phyloP scores from a whole-genome alignment of 1,284 basidiomycete genomes.

The Ustilago cynodontis region DNA sequence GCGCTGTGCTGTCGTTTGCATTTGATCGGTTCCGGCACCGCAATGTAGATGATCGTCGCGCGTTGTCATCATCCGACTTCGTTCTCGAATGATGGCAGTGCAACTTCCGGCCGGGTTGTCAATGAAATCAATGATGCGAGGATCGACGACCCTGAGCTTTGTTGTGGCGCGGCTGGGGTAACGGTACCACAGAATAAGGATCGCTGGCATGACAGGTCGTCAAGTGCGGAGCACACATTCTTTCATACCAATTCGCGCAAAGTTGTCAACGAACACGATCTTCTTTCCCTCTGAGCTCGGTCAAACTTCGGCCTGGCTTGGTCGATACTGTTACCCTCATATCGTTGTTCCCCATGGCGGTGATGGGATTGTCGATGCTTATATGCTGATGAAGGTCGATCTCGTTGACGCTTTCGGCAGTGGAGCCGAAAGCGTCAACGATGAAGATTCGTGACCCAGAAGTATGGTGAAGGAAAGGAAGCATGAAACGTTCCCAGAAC shows the following conservation, averaged over 20 bases:
- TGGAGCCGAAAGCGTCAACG: too few relatives aligned
- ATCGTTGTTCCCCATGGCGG: too few relatives aligned
- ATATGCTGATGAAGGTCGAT: too few relatives aligned
- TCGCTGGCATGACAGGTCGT: not conserved
- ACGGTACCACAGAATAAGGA: not conserved
- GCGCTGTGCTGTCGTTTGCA: not conserved
- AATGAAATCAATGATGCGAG: not conserved
- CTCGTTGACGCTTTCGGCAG: too few relatives aligned
- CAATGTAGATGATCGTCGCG: not conserved
- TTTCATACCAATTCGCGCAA: not conserved
- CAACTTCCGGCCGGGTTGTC: not conserved
- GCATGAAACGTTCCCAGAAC: too few relatives aligned
- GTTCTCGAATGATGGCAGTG: not conserved
- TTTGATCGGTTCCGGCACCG: not conserved
- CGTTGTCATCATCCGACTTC: not conserved
- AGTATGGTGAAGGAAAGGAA: too few relatives aligned
- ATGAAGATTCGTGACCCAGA: too few relatives aligned
- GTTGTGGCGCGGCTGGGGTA: not conserved
- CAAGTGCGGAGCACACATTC: conserved; percentile 1
- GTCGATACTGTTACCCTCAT: not conserved
- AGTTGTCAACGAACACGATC: not conserved
- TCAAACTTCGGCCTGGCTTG: not conserved
- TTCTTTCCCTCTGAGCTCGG: not conserved
- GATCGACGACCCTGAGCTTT: not conserved
- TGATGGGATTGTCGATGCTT: too few relatives aligned